Percentiles rank a stretch among this genome's conserved stretches.
Conservation (phyloP, 345 rosid species). For the Eucalyptus erythrocorys region DNA sequence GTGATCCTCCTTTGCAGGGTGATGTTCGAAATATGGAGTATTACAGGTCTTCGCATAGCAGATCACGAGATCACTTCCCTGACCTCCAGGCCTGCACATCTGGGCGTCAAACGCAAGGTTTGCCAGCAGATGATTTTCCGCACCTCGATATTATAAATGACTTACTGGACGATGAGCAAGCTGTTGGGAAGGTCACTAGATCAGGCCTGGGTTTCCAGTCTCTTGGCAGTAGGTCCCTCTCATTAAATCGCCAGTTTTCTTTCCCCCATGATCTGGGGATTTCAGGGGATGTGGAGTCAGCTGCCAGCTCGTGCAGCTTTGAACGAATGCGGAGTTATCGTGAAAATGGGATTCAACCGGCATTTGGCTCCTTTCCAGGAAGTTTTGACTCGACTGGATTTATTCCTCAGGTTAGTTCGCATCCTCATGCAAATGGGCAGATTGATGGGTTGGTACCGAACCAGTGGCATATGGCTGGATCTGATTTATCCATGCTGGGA, state of each 20-base stretch:
- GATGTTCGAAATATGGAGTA: conserved; percentile 19
- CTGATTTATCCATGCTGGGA: conserved; percentile 45
- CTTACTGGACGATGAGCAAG: conserved; percentile 76
- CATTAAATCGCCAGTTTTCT: conserved; percentile 35
- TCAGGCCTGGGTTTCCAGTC: conserved; percentile 9
- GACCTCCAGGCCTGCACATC: conserved; percentile 35
- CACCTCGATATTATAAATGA: conserved; percentile 93
- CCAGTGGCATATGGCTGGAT: conserved; percentile 53
- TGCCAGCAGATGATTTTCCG: conserved; percentile 67
- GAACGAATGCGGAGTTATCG: conserved; percentile 50
- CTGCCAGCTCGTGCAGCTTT: conserved; percentile 36
- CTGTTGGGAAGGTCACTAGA: conserved; percentile 10
- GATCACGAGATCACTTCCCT: conserved; percentile 16
- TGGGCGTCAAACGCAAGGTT: conserved; percentile 40
- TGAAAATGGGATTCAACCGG: conserved; percentile 31
- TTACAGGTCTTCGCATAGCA: conserved; percentile 6
- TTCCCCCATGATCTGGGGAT: conserved; percentile 38
- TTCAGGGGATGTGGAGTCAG: conserved; percentile 21
- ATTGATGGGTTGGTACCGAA: conserved; percentile 37
- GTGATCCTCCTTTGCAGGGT: conserved; percentile 16
- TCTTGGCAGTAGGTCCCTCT: conserved; percentile 19
- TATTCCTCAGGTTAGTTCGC: conserved; percentile 33
- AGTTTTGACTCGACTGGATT: conserved; percentile 39
- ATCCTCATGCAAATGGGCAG: conserved; percentile 41
- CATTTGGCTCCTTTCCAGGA: conserved; percentile 22